phyloP scores from a whole-genome alignment of 441 rosid genomes.

The Erodium chrysanthum region DNA sequence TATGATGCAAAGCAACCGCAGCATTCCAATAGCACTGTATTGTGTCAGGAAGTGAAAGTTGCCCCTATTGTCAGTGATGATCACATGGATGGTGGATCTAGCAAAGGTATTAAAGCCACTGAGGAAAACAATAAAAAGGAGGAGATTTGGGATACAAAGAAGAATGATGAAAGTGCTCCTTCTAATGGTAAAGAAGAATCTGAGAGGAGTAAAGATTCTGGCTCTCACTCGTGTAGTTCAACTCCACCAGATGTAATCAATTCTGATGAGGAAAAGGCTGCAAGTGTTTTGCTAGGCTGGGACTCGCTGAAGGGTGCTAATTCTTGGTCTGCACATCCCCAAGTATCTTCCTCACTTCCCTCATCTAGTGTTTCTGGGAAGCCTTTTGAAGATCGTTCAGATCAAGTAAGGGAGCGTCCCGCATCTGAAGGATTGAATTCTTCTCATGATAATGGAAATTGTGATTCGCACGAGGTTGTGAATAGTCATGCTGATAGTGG shows the following conservation, averaged over 20 bases:
- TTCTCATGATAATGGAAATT: conserved; percentile 23
- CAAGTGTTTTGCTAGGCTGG: conserved; percentile 23
- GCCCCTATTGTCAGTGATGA: conserved; percentile 26
- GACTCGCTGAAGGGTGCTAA: conserved; percentile 29
- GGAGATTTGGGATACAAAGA: conserved; percentile 32
- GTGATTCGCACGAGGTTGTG: conserved; percentile 19
- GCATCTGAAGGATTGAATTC: conserved; percentile 31
- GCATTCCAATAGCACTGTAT: conserved; percentile 21
- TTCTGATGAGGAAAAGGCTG: conserved; percentile 26
- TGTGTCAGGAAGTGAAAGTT: conserved; percentile 24
- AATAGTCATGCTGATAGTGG: conserved; percentile 28
- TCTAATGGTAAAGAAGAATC: conserved; percentile 27
- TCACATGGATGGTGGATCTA: conserved; percentile 20
- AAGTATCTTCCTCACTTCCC: conserved; percentile 33
- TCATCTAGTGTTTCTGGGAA: conserved; percentile 32
- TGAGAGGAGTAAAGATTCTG: conserved; percentile 22
- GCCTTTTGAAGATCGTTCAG: conserved; percentile 26
- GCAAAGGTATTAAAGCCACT: conserved; percentile 24
- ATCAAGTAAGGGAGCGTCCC: conserved; percentile 20
- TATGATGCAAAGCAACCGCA: conserved; percentile 24
- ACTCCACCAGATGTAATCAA: conserved; percentile 28
- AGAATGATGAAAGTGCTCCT: conserved; percentile 31
- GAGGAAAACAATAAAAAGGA: conserved; percentile 28
- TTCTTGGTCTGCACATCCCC: conserved; percentile 31
- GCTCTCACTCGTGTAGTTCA: conserved; percentile 30